A percentile compares a stretch with the other conserved stretches of the same genome.
Conservation (phyloP, 208 protist species). For the Endotrypanum monterogeii region DNA sequence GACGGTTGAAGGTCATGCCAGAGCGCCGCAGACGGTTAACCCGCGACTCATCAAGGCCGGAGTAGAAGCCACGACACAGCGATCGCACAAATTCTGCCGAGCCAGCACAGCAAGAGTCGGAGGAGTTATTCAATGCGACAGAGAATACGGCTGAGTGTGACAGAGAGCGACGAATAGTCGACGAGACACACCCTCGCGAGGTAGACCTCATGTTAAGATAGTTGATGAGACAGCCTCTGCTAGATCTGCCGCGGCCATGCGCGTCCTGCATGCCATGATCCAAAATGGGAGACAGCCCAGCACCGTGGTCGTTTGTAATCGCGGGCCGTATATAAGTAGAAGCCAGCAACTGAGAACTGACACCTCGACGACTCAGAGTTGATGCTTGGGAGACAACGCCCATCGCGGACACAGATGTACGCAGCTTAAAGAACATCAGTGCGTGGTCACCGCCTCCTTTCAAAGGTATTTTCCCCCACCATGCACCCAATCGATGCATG, state of each 20-base stretch:
- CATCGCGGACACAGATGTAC: neutral
- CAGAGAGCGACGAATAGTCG: neutral
- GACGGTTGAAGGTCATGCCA: slow-evolving; percentile 75
- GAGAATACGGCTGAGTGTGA: slow-evolving; percentile 2
- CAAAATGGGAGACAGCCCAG: neutral
- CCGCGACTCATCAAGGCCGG: slow-evolving; percentile 72
- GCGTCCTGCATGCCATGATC: neutral
- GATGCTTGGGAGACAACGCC: neutral
- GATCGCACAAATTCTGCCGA: neutral
- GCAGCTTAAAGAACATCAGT: neutral
- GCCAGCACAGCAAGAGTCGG: neutral
- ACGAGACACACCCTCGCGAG: neutral
- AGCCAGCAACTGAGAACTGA: neutral
- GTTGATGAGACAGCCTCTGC: neutral
- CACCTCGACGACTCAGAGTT: neutral
- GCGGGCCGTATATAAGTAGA: neutral
- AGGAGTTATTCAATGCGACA: neutral
- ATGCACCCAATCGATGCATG: neutral
- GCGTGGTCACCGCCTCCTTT: too few species aligned
- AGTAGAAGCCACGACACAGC: slow-evolving; percentile 54
- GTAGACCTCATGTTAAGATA: neutral
- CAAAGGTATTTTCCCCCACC: neutral
- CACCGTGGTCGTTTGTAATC: neutral
- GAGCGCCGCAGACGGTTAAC: slow-evolving; percentile 60
- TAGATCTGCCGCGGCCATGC: neutral